Evolutionary conservation across 495 filamentous ascomycete species (phyloP), one percentile per base, ranked within the genome.

Genomic region (Tricharina praecox): DNA sequence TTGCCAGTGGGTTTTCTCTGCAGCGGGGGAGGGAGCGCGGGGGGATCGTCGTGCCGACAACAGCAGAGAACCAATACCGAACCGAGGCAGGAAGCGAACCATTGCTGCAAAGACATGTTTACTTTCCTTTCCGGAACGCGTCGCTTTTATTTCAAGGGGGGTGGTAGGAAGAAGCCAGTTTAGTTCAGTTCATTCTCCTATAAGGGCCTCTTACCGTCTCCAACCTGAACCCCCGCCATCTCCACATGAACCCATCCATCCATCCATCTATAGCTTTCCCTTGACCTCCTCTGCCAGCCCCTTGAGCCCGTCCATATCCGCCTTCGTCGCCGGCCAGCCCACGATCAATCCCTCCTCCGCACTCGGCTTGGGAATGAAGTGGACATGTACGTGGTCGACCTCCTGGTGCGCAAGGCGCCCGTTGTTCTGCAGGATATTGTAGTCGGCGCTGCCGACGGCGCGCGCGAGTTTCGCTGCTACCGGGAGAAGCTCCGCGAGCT

Each of bases 331-430:
- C 28, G 86, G 85, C 90, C 90, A 97, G 20, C 67, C 61, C 49
- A 99, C 72, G 19, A 69, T 74, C 35, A 99, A 66, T 15, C 90
- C 90, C 62, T 96, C 81, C 42, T 69, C 54, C 53, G 78, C 68
- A 62, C 86, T 93, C 38, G 92, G 90, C 69, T 99, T 99, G 44
- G 92, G 90, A 54, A 96, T 99, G 77, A 95, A 79, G 63, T 97
- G 90, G 67, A 93, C 88, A 67, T 94, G 87, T 66, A 92, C 90
- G 68, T 99, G 90, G 52, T 81, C 81, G 50, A 99, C 92, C 45
- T 78, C 69, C 66, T 99, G 90, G 67, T 99, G 92, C n/a, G 90
- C 90, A 59, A 82, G 70, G 18, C 73, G 67, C 21, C 90, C 90
- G 60, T 99, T 99, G 67, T 99, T 99, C 70, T 99, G 90, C 50